A percentile compares a stretch with the other conserved stretches of the same genome.
phyloP scores from a whole-genome alignment of 1,284 basidiomycete genomes.

The Moesziomyces parantarcticus region DNA sequence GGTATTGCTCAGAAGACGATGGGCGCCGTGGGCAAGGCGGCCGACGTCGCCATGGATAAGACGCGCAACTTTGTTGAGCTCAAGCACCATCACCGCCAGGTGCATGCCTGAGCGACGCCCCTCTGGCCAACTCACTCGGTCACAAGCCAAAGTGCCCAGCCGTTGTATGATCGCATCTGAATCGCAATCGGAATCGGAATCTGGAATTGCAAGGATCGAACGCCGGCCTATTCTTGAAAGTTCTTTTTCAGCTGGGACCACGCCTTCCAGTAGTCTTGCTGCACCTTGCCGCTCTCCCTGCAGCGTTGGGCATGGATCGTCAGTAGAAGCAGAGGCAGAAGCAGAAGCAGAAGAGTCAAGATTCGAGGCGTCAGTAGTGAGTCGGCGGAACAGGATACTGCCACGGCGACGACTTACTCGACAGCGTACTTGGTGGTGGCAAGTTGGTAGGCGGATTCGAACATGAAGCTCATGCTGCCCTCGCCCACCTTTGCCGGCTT shows the following conservation, averaged over 20 bases:
- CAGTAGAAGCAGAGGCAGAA: not conserved
- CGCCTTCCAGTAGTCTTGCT: slow-evolving; percentile 55
- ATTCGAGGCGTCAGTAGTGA: no score
- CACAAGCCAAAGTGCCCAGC: no score
- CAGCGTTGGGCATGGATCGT: not conserved
- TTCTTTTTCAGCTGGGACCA: slow-evolving; percentile 36
- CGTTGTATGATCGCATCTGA: not conserved
- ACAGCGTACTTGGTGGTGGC: slow-evolving; percentile 58
- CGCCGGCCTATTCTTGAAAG: slow-evolving; percentile 7
- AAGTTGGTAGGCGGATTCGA: slow-evolving; percentile 58
- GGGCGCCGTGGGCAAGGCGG: slow-evolving; percentile 29
- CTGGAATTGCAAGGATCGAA: not conserved
- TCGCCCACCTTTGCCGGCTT: slow-evolving; percentile 49
- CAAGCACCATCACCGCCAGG: slow-evolving; percentile 31
- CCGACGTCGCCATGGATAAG: slow-evolving; percentile 15
- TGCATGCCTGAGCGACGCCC: not conserved
- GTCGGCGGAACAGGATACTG: no score
- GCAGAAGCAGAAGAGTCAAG: no score
- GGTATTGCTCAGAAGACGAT: slow-evolving; percentile 50
- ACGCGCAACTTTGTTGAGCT: slow-evolving; percentile 35
- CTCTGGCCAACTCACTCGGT: no score
- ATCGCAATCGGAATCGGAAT: not conserved
- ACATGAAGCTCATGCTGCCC: slow-evolving; percentile 61
- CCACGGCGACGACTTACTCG: not conserved
- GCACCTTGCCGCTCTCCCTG: slow-evolving; percentile 54